These are phyloP conservation scores for Cladosporium sphaerospermum DNA, from an alignment of 2,329 filamentous ascomycete genomes.

Conservation along the genomic window DNA sequence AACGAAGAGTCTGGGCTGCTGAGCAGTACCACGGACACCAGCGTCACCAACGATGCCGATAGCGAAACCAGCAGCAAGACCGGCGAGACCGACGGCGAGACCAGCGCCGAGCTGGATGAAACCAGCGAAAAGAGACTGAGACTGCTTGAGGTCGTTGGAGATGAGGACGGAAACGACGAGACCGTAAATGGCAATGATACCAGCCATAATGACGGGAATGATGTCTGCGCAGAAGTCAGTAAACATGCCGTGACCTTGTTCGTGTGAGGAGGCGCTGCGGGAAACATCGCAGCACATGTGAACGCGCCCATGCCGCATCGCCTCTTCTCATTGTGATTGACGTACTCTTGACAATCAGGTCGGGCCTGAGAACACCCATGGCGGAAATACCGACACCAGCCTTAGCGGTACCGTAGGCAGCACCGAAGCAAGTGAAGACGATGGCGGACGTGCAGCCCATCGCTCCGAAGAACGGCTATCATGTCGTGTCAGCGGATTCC, in stretches of 20 bases:
- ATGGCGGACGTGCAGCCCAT: conserved; percentile 95
- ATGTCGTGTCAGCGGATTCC: conserved; percentile 1
- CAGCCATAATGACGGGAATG: conserved; percentile 99
- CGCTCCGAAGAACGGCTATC: conserved; percentile 85
- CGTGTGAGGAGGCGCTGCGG: conserved; percentile 1
- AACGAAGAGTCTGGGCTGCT: conserved; percentile 82
- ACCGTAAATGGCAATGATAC: conserved; percentile 97
- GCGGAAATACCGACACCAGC: conserved; percentile 97
- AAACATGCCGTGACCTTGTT: neutral
- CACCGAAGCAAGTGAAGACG: conserved; percentile 93
- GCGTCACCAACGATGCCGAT: conserved; percentile 63
- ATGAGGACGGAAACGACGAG: conserved; percentile 50
- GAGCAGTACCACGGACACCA: conserved; percentile 79
- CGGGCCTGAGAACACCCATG: conserved; percentile 96
- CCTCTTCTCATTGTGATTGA: conserved; percentile 17
- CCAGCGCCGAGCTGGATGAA: conserved; percentile 50
- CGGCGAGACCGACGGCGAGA: conserved; percentile 42
- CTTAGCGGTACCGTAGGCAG: conserved; percentile 98
- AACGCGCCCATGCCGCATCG: neutral
- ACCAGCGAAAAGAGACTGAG: conserved; percentile 43
- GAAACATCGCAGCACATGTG: neutral
- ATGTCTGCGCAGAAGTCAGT: conserved; percentile 60
- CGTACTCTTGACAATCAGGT: conserved; percentile 99
- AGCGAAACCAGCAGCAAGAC: conserved; percentile 39
- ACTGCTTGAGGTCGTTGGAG: conserved; percentile 46